Conservation (phyloP, 2,329 filamentous ascomycete genomes). For the Aspergillus cejpii region DNA sequence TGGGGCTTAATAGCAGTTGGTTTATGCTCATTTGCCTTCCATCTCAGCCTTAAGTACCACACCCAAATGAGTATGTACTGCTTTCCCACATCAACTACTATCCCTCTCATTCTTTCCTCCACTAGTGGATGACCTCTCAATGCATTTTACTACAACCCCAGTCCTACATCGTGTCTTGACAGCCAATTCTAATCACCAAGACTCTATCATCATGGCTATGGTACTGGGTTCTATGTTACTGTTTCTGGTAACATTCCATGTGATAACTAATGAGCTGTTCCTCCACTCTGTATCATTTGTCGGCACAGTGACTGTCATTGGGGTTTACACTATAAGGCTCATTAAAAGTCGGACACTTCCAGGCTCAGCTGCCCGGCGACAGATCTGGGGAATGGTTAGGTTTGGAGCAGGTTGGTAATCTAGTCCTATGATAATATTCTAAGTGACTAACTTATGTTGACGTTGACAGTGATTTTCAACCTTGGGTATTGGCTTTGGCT, state of each 20-base stretch:
- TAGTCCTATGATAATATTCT: not conserved
- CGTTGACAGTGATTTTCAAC: constrained; percentile 15
- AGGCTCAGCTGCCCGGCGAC: constrained; percentile 7
- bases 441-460: not conserved
- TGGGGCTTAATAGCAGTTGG: constrained; percentile 21
- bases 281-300: constrained; percentile 15
- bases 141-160: constrained; percentile 19
- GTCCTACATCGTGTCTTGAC: constrained; percentile 19
- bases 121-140: constrained; percentile 21
- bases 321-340: constrained; percentile 12
- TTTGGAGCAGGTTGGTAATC: constrained; percentile 15
- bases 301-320: constrained; percentile 11
- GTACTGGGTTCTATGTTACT: constrained; percentile 2
- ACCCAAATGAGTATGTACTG: constrained; percentile 23
- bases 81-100: not conserved
- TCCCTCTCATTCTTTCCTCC: not conserved
- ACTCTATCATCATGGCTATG: constrained; percentile 5
- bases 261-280: constrained; percentile 16
- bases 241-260: constrained; percentile 10
- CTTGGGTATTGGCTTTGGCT: constrained; percentile 21
- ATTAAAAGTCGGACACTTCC: constrained; percentile 7
- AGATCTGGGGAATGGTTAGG: constrained; percentile 17
- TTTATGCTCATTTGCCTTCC: constrained; percentile 21
- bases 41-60: constrained; percentile 26
- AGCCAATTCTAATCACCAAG: constrained; percentile 6